Conservation (phyloP, 139 green algal species). For the Astrephomene gubernaculifera region DNA sequence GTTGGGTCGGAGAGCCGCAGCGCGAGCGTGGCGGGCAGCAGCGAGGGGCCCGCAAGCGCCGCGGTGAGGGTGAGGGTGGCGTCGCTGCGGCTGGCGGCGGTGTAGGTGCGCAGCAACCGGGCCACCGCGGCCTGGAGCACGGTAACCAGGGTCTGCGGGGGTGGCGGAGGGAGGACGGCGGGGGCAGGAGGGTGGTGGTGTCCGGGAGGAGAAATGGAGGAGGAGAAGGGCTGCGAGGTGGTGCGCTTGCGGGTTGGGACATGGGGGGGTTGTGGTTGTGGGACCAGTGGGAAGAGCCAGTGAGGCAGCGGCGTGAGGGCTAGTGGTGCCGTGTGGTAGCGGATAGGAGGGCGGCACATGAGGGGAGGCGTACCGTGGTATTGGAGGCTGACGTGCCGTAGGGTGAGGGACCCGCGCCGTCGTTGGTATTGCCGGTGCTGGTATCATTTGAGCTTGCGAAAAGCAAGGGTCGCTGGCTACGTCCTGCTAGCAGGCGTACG, state of each 20-base stretch:
- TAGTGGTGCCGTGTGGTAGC: not conserved
- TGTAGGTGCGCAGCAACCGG: not conserved
- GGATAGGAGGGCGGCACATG: too few relatives aligned
- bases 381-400: too few relatives aligned
- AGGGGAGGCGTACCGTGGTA: too few relatives aligned
- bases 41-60: not conserved
- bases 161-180: not conserved
- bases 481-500: not conserved
- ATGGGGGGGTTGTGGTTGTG: too few relatives aligned
- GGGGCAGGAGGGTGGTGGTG: not conserved
- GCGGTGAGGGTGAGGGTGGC: not conserved
- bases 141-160: not conserved
- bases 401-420: not conserved
- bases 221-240: too few relatives aligned
- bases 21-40: not conserved
- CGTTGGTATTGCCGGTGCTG: not conserved
- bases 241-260: too few relatives aligned
- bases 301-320: not conserved
- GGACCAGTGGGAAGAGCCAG: too few relatives aligned
- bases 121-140: not conserved
- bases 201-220: not conserved
- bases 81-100: not conserved
- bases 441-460: not conserved
- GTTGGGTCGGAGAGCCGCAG: constrained; percentile 14
- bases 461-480: not conserved